Conservation (phyloP, 2,329 filamentous ascomycete species). For the Orbilia oligospora region DNA sequence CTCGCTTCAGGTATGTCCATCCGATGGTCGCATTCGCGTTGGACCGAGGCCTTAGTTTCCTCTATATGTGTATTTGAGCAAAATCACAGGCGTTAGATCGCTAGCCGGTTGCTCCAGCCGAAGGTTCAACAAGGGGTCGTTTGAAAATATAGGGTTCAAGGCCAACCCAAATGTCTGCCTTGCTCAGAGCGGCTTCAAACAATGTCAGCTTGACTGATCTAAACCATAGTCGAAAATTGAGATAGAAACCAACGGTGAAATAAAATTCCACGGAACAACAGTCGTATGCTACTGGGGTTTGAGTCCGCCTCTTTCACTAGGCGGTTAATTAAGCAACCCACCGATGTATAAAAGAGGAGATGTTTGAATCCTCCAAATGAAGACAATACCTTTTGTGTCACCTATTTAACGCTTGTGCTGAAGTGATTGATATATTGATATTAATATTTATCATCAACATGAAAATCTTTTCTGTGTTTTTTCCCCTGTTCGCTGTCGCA, state of each 20-base stretch:
- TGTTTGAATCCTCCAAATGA: neutral
- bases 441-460: too few relatives aligned
- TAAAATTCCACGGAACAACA: conserved; percentile 20
- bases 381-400: neutral
- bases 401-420: too few relatives aligned
- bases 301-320: neutral
- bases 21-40: neutral
- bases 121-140: conserved; percentile 2
- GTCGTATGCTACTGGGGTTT: neutral
- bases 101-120: neutral
- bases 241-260: conserved; percentile 18
- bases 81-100: neutral
- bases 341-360: neutral
- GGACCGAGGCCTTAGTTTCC: conserved; percentile 3
- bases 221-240: neutral
- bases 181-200: neutral
- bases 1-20: neutral
- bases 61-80: neutral
- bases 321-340: neutral
- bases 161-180: neutral
- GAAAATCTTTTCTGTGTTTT: neutral
- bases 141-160: conserved; percentile 10
- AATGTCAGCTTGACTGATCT: neutral
- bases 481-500: neutral
- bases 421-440: too few relatives aligned